Evolutionary conservation across 2,329 filamentous ascomycete genomes (phyloP), one percentile per base, ranked within the genome.

Genomic region (Colletotrichum tabaci): DNA sequence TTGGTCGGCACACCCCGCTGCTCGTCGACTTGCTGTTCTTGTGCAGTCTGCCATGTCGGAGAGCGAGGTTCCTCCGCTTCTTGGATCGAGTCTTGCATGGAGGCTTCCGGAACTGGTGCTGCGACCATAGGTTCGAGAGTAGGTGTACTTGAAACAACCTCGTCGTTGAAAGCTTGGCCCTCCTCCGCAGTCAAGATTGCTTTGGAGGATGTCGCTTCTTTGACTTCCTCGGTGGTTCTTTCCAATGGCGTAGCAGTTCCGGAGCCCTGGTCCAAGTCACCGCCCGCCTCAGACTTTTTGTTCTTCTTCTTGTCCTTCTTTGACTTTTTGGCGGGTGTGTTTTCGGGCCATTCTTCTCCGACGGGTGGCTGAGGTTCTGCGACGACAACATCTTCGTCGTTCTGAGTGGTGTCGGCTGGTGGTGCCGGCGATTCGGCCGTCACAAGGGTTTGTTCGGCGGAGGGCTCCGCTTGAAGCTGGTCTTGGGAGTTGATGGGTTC

Each of bases 281-380:
- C 47, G 10, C 30, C 23, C n/a, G n/a, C 61, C 50, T 57, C 65
- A 21, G 61, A 49, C 42, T 47, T 50, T 35, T 72, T 67, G 47
- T 49, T 66, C 52, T 71, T 71, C 58, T 76, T 75, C 53, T 71
- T 77, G 63, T 75, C 70, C 35, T 74, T 75, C 64, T 76, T 76
- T 8, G 74, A 72, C 52, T 62, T 72, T 49, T 71, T 71, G 21
- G 47, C 35, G 8, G 53, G n/a, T 21, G 44, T 15, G 15, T 16
- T n/a, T 18, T 61, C 52, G 4, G 60, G 38, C 67, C 60, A 53
- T 15, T 67, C 71, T 23, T 44, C 58, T 5, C 46, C 56, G 12
- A 13, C 26, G 12, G 35, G 49, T 8, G 35, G 46, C 16, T 46
- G 42, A 35, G 26, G 30, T 16, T 70, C 62, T 16, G 26, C 9